Base-by-base conservation (phyloP, 352 stramenopile genomes). In the Achlya hypogyna region DNA sequence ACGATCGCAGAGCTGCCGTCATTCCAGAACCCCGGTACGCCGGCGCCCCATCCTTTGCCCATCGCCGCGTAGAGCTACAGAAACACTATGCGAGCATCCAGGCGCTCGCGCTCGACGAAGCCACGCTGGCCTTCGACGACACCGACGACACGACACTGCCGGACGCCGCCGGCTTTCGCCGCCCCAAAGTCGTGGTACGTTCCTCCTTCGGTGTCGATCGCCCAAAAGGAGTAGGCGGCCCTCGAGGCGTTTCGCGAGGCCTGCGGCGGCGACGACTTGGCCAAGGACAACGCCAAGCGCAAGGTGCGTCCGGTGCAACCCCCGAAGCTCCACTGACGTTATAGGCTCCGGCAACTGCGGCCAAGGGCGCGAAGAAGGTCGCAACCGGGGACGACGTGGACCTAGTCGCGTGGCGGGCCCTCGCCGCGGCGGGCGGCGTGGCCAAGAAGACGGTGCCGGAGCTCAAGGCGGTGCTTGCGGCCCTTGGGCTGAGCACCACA, bases 1-100 rank as follows among this genome's bases (percentile, higher is more conserved):
- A 89, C 88, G 62, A 65, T 93, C 38, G 68, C 71, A 16, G 83
- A 87, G 58, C 56, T 86, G n/a, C 85, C 82, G 0, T 89, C 72
- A 40, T 93, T 93, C 51, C 81, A 93, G 68, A 93, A 93, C 60
- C 85, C 82, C 68, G 84, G 84, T 88, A 34, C 14, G 38, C 52
- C 67, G 4, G 31, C 20, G 4, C 23, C n/a, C 4, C 5, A 53
- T 1, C 10, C 52, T 43, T n/a, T n/a, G n/a, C 8, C 60, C 35
- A 9, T 68, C 35, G 59, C 27, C 10, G 25, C 51, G 5, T 59
- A 93, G 85, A 92, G 58, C 73, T 93, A 28, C 85, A 93, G 71
- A 93, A 93, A 53, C 85, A 93, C 63, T 93, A 92, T 53, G 76
- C 85, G 32, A 86, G 73, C 18, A 78, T 92, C 22, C 85, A 93